Conservation (phyloP, 2,329 filamentous ascomycete species). For the Zymoseptoria passerinii region DNA sequence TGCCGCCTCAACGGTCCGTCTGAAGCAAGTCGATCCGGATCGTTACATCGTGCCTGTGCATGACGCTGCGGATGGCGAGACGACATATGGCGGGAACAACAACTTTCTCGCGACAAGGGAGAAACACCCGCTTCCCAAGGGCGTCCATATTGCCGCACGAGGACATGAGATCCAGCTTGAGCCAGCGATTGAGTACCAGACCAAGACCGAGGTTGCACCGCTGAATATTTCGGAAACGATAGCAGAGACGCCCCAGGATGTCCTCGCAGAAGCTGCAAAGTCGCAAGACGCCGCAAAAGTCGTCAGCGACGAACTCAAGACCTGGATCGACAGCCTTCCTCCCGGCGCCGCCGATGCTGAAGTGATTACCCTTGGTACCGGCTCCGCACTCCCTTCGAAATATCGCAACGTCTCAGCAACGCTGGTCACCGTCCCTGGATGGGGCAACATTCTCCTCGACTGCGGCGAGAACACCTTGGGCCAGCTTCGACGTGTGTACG, state of each 20-base stretch:
- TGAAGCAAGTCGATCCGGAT: conserved; percentile 63
- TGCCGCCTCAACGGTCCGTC: conserved; percentile 57
- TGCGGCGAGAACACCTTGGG: conserved; percentile 88
- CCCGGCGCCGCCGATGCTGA: conserved; percentile 59
- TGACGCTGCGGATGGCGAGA: conserved; percentile 42
- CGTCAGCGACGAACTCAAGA: conserved; percentile 39
- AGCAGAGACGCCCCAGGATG: conserved; percentile 36
- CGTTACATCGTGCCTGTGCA: conserved; percentile 64
- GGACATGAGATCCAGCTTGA: conserved; percentile 31
- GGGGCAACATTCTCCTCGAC: conserved; percentile 85
- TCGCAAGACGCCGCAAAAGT: conserved; percentile 31
- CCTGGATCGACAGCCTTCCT: conserved; percentile 59
- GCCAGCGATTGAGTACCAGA: conserved; percentile 35
- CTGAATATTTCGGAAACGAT: conserved; percentile 43
- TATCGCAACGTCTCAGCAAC: conserved; percentile 93
- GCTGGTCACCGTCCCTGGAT: conserved; percentile 70
- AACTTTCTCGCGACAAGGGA: conserved; percentile 6
- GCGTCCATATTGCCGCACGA: conserved; percentile 25
- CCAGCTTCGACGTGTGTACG: conserved; percentile 69
- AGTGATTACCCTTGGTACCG: conserved; percentile 81
- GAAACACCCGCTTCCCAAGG: conserved; percentile 15
- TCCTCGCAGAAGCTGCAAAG: conserved; percentile 46
- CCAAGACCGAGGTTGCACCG: conserved; percentile 41
- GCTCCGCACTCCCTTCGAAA: conserved; percentile 81
- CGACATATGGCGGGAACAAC: conserved; percentile 10